Evolutionary conservation across 148 eudicot genomes (phyloP).

Genomic region (Nepenthes gracilis): DNA sequence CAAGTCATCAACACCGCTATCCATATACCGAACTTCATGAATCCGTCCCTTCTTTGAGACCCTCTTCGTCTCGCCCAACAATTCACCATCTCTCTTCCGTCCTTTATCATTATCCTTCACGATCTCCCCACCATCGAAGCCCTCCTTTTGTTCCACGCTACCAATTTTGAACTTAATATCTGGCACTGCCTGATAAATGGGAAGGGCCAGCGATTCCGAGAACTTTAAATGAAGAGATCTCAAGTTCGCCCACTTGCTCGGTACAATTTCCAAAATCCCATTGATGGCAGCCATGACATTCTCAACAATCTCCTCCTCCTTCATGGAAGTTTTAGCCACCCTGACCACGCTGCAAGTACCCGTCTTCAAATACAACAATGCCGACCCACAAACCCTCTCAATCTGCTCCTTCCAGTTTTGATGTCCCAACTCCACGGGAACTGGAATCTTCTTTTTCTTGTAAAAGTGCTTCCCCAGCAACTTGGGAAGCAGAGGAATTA

Average conservation of each 20-base stretch:
- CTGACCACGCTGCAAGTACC: conserved; percentile 76
- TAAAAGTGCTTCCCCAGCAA: conserved; percentile 40
- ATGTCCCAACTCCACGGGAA: conserved; percentile 50
- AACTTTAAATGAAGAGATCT: conserved; percentile 73
- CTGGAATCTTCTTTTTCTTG: conserved; percentile 72
- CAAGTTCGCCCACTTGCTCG: conserved; percentile 58
- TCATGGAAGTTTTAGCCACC: conserved; percentile 53
- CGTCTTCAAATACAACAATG: conserved; percentile 41
- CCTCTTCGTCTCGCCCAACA: conserved; percentile 15
- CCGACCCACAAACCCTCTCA: conserved; percentile 42
- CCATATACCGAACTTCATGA: conserved; percentile 81
- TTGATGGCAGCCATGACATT: conserved; percentile 50
- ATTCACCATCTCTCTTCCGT: conserved; percentile 5
- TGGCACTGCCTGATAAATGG: conserved; percentile 66
- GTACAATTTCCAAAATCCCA: conserved; percentile 45
- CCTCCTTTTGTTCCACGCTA: not conserved
- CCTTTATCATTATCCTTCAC: conserved; percentile 7
- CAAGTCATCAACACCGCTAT: conserved; percentile 22
- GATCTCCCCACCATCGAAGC: not conserved
- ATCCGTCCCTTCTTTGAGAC: conserved; percentile 57
- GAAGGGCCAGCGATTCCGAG: conserved; percentile 64
- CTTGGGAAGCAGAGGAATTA: conserved; percentile 44
- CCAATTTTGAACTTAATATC: conserved; percentile 51
- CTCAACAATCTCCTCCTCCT: conserved; percentile 39
- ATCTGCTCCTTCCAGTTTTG: conserved; percentile 75